Conservation (phyloP, 2,329 filamentous ascomycete species). For the Fusarium ambrosium region DNA sequence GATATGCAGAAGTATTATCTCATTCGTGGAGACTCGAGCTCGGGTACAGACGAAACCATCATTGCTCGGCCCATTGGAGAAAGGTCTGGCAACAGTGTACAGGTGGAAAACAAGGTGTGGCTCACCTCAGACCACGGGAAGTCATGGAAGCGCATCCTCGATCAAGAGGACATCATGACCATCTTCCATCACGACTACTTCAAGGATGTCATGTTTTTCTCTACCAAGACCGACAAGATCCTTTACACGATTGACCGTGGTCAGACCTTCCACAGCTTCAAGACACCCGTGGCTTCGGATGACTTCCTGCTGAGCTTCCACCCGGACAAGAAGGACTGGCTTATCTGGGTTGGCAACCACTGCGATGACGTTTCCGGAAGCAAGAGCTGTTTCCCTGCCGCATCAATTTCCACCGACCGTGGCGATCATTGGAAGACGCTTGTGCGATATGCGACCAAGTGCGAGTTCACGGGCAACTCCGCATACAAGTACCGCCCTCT, state of each 20-base stretch:
- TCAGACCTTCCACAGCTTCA: conserved; percentile 78
- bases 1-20: conserved; percentile 77
- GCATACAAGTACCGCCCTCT: conserved; percentile 66
- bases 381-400: conserved; percentile 76
- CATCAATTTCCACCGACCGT: conserved; percentile 83
- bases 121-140: conserved; percentile 91
- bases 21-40: conserved; percentile 77
- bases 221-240: conserved; percentile 75
- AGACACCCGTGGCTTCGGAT: conserved; percentile 69
- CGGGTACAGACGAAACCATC: conserved; percentile 78
- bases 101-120: conserved; percentile 71
- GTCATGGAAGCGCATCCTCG: conserved; percentile 79
- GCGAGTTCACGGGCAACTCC: conserved; percentile 83
- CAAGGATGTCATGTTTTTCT: conserved; percentile 88
- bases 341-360: conserved; percentile 88
- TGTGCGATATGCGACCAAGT: conserved; percentile 80
- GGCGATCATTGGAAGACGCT: conserved; percentile 85
- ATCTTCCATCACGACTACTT: conserved; percentile 86
- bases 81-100: conserved; percentile 46
- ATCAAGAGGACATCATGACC: conserved; percentile 75
- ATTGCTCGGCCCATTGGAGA: conserved; percentile 65
- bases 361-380: conserved; percentile 68
- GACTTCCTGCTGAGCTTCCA: conserved; percentile 79
- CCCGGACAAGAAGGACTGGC: conserved; percentile 86
- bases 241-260: conserved; percentile 88